These are phyloP conservation scores for Saccharomyces pastorianus DNA, from an alignment of 1,139 yeast genomes.

Conservation along the genomic window DNA sequence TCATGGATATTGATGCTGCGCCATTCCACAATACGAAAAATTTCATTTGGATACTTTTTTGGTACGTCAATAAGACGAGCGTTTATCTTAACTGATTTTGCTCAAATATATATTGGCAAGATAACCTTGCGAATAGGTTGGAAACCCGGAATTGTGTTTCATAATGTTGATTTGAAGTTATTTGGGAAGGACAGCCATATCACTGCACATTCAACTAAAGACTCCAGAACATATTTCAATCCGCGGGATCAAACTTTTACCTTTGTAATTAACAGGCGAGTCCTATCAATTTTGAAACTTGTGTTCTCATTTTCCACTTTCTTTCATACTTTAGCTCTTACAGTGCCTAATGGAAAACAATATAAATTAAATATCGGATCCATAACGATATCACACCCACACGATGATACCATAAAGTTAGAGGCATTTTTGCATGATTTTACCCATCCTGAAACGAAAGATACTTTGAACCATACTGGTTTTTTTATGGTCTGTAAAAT, in stretches of 20 bases:
- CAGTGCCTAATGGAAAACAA: constrained; percentile 7
- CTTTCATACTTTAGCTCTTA: constrained; percentile 11
- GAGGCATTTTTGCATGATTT: constrained; percentile 19
- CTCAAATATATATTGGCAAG: constrained; percentile 12
- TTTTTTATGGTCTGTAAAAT: constrained; percentile 14
- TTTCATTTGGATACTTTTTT: constrained; percentile 14
- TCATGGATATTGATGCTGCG: not conserved
- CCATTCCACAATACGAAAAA: constrained; percentile 3
- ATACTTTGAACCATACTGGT: constrained; percentile 15
- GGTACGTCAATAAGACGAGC: constrained; percentile 16
- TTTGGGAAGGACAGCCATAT: not conserved
- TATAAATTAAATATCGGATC: constrained; percentile 15
- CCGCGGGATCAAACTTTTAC: constrained; percentile 3
- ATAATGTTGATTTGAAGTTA: constrained; percentile 13
- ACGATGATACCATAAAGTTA: constrained; percentile 9
- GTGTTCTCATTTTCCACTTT: constrained; percentile 15
- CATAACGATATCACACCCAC: constrained; percentile 11
- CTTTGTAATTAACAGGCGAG: constrained; percentile 4
- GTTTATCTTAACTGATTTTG: constrained; percentile 7
- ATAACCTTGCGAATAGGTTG: constrained; percentile 14
- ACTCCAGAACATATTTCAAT: not conserved
- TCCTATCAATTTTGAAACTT: constrained; percentile 8
- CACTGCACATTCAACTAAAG: not conserved
- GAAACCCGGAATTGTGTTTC: constrained; percentile 16
- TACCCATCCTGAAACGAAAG: constrained; percentile 10